phyloP scores from a whole-genome alignment of 495 filamentous ascomycete species.

The Penicillium chermesinum region DNA sequence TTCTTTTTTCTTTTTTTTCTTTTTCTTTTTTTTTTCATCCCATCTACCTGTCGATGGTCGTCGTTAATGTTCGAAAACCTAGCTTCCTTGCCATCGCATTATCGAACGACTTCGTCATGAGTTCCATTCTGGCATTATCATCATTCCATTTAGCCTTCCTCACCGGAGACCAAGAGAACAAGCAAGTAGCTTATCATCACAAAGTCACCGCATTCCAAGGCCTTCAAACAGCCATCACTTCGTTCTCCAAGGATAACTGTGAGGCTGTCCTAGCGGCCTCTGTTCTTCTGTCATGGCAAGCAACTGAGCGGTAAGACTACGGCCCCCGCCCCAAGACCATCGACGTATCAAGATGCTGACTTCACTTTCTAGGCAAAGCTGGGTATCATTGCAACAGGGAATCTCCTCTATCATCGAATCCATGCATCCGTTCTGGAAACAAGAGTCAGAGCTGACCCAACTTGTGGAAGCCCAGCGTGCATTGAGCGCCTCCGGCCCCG shows the following conservation, averaged over 20 bases:
- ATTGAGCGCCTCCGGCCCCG: slow-evolving; percentile 50
- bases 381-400: slow-evolving; percentile 88
- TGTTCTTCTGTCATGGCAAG: slow-evolving; percentile 91
- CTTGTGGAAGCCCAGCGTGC: slow-evolving; percentile 65
- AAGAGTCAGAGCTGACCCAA: slow-evolving; percentile 77
- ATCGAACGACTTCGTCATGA: slow-evolving; percentile 84
- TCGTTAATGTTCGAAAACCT: neutral
- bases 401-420: slow-evolving; percentile 83
- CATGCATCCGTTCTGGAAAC: slow-evolving; percentile 83
- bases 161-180: slow-evolving; percentile 73
- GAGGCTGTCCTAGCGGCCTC: slow-evolving; percentile 92
- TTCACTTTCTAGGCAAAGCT: slow-evolving; percentile 65
- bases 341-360: slow-evolving; percentile 18
- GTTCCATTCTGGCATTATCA: slow-evolving; percentile 82
- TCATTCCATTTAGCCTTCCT: slow-evolving; percentile 87
- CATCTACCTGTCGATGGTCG: neutral
- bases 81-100: slow-evolving; percentile 84
- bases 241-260: slow-evolving; percentile 80
- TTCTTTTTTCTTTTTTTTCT: too few species aligned
- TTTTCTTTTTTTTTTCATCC: neutral
- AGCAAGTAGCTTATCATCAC: slow-evolving; percentile 81
- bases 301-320: slow-evolving; percentile 81
- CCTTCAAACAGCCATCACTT: slow-evolving; percentile 76
- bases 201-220: slow-evolving; percentile 80
- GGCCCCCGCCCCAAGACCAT: neutral